Percentiles rank a stretch among this genome's conserved stretches.
Conservation (phyloP, 495 filamentous ascomycete genomes). For the Penicillium lividum region DNA sequence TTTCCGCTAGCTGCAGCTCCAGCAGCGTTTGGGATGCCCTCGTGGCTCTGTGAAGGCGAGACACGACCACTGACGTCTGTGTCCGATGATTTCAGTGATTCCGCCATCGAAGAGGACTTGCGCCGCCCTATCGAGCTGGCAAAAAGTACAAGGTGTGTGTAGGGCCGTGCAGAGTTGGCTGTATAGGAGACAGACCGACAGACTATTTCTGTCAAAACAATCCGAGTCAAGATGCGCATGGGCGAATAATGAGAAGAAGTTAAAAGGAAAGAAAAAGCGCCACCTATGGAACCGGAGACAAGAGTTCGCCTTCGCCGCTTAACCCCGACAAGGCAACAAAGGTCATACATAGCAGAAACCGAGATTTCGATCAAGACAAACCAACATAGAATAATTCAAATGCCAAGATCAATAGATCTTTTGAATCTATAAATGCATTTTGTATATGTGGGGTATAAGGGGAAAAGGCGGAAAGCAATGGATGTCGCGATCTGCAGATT, state of each 20-base stretch:
- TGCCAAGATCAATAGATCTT: neutral
- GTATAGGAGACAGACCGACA: slow-evolving; percentile 10
- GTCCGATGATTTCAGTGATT: slow-evolving; percentile 37
- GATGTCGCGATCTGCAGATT: slow-evolving; percentile 23
- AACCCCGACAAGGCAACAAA: slow-evolving; percentile 25
- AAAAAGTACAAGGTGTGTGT: slow-evolving; percentile 19
- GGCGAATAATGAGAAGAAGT: slow-evolving; percentile 11
- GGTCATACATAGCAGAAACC: slow-evolving; percentile 11
- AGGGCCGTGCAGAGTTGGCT: slow-evolving; percentile 9
- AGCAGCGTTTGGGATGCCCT: slow-evolving; percentile 37
- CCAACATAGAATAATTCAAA: neutral
- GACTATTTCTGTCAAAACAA: slow-evolving; percentile 17
- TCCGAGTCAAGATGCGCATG: slow-evolving; percentile 18
- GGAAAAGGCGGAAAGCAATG: slow-evolving; percentile 19
- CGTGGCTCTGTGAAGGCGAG: slow-evolving; percentile 39
- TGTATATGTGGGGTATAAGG: slow-evolving; percentile 2
- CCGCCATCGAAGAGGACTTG: slow-evolving; percentile 41
- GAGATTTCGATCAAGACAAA: neutral
- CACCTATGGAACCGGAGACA: slow-evolving; percentile 23
- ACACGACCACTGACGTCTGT: slow-evolving; percentile 42
- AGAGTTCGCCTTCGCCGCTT: slow-evolving; percentile 23
- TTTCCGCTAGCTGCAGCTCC: slow-evolving; percentile 42
- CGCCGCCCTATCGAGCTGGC: slow-evolving; percentile 21
- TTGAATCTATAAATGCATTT: neutral
- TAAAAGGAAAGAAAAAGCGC: neutral